Evolutionary conservation across 2,329 filamentous ascomycete species (phyloP).

Genomic region (Apiospora marii): DNA sequence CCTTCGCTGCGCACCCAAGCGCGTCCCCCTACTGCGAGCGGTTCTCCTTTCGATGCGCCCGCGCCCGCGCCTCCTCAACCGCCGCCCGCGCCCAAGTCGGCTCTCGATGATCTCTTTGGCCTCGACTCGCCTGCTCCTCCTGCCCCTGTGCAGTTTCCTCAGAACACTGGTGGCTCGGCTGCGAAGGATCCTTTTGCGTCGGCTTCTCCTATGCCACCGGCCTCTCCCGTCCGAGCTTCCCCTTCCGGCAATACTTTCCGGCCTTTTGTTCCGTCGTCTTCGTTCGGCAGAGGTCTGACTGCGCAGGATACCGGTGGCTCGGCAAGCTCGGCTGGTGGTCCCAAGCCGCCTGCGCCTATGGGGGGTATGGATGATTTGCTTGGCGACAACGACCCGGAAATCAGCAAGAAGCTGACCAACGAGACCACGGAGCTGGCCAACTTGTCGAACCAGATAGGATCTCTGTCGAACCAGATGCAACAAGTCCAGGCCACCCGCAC

Average conservation of each 20-base stretch:
- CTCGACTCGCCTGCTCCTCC: constrained; percentile 71
- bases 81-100: constrained; percentile 70
- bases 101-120: constrained; percentile 92
- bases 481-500: constrained; percentile 85
- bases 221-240: constrained; percentile 62
- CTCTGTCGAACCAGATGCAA: constrained; percentile 91
- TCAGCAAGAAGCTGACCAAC: constrained; percentile 85
- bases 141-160: constrained; percentile 64
- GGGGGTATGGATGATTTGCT: constrained; percentile 81
- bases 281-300: constrained; percentile 84
- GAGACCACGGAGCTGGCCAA: constrained; percentile 95
- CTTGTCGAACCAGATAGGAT: constrained; percentile 93
- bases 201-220: constrained; percentile 55
- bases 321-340: constrained; percentile 50
- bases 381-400: constrained; percentile 88
- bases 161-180: constrained; percentile 78
- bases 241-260: constrained; percentile 71
- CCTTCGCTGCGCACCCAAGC: constrained; percentile 79
- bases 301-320: constrained; percentile 75
- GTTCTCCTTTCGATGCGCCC: constrained; percentile 60
- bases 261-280: constrained; percentile 90
- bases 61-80: constrained; percentile 42
- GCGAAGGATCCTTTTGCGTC: constrained; percentile 69
- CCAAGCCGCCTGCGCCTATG: constrained; percentile 43
- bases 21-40: constrained; percentile 56